phyloP scores from a whole-genome alignment of 2,329 filamentous ascomycete genomes.

The Acephala macrosclerotiorum region DNA sequence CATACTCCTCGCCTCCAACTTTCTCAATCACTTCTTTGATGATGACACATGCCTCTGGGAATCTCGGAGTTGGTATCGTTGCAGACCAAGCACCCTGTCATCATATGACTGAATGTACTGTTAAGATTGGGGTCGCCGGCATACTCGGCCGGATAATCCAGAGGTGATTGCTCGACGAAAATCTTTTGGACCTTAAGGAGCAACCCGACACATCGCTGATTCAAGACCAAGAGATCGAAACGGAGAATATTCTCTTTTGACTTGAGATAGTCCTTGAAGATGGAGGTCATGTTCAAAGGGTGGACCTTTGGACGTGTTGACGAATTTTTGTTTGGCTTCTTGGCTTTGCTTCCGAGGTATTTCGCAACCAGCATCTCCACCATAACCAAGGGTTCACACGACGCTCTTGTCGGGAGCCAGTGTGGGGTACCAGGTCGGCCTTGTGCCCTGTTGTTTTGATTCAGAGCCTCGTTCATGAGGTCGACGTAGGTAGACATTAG shows the following conservation, averaged over 20 bases:
- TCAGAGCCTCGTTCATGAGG: not conserved
- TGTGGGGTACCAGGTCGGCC: not conserved
- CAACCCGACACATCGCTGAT: slow-evolving; percentile 18
- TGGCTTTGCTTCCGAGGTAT: not conserved
- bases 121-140: not conserved
- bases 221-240: slow-evolving; percentile 15
- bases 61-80: slow-evolving; percentile 15
- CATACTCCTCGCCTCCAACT: too few species aligned
- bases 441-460: not conserved
- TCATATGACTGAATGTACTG: slow-evolving; percentile 8
- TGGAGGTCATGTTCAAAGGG: not conserved
- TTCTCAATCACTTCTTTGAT: too few species aligned
- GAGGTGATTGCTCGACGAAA: slow-evolving; percentile 17
- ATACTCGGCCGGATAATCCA: slow-evolving; percentile 11
- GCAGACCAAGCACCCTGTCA: slow-evolving; percentile 6
- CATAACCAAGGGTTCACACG: slow-evolving; percentile 13
- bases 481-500: slow-evolving; percentile 15
- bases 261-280: not conserved
- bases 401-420: slow-evolving; percentile 6
- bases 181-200: not conserved
- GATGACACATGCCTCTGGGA: too few species aligned
- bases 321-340: not conserved
- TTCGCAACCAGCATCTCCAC: slow-evolving; percentile 4
- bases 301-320: not conserved
- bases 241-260: slow-evolving; percentile 5